These are phyloP conservation scores for Paradendryphiella salina DNA, from an alignment of 2,329 filamentous ascomycete genomes.

Conservation along the genomic window DNA sequence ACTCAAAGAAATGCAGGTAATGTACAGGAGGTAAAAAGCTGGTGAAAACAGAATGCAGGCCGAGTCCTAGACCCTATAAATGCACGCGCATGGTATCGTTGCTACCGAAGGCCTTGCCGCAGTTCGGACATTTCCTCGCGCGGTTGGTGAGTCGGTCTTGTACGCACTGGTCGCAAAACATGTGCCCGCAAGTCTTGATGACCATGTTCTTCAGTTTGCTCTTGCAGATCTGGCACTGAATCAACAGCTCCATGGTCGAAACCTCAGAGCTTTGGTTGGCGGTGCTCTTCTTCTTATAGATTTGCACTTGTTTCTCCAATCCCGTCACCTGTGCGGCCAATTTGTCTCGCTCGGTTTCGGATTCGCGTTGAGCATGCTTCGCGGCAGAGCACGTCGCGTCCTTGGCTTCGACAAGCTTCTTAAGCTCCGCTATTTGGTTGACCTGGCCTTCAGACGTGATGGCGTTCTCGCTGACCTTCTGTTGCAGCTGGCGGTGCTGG, in stretches of 20 bases:
- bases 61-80: conserved; percentile 19
- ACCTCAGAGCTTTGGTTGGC: conserved; percentile 82
- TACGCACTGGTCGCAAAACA: conserved; percentile 90
- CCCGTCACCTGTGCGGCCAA: conserved; percentile 76
- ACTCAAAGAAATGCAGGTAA: conserved; percentile 14
- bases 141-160: conserved; percentile 87
- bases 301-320: conserved; percentile 79
- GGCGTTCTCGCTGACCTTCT: conserved; percentile 68
- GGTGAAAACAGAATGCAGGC: neutral
- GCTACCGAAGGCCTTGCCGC: conserved; percentile 86
- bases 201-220: conserved; percentile 92
- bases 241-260: conserved; percentile 77
- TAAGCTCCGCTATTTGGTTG: conserved; percentile 76
- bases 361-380: conserved; percentile 61
- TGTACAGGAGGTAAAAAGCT: conserved; percentile 14
- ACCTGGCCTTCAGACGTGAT: conserved; percentile 72
- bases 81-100: conserved; percentile 76
- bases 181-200: conserved; percentile 90
- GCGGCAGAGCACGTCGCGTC: conserved; percentile 71
- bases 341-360: conserved; percentile 75
- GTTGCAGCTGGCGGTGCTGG: conserved; percentile 76
- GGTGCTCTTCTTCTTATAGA: conserved; percentile 79
- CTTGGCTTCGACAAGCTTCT: conserved; percentile 72
- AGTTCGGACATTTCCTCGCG: conserved; percentile 93
- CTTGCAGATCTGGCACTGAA: conserved; percentile 89